Evolutionary conservation across 257 asterid genomes (phyloP), one percentile per base, ranked within the genome.

Genomic region (Primulina tabacum): DNA sequence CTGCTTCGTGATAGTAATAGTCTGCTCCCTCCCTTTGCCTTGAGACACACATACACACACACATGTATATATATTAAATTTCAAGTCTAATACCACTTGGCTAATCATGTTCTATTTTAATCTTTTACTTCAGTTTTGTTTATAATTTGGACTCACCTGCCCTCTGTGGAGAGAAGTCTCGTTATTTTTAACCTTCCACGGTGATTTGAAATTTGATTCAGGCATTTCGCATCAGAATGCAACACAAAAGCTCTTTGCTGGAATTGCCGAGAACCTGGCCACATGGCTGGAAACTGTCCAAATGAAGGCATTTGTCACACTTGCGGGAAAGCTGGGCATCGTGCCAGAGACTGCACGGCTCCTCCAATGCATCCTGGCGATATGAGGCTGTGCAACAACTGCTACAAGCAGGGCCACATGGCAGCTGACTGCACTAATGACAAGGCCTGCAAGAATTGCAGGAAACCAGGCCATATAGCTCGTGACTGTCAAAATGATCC

Each of bases 201-300:
- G 64, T 63, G 78, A 28, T 78, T 34, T 53, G 40, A 62, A 50
- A 34, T 64, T n/a, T 71, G 50, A 71, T 76, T 71, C 86, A 89
- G 93, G 84, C 96, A 89, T 75, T 79, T 89, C 47, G 89, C 90
- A 66, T 79, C 88, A n/a, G 96, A 89, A 78, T 89, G 96, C 83
- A 64, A 83, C 66, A 85, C 93, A 3, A 87, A 87, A 71, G 73
- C 96, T n/a, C 86, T 87, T 24, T 89, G 96, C 78, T 89, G 92
- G 92, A 89, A 87, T 80, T 89, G 96, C 56, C 89, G 96, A n/a
- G 93, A 89, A 60, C 96, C 96, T 8, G 96, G 96, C 47, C 96
- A 89, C 78, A 85, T 84, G 83, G 96, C 96, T 11, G 90, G 89
- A 69, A 81, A 75, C 57, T 89, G 96, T 76, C 88, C 96, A 32